phyloP scores from a whole-genome alignment of 176 grass and related monocot genomes.

The Triticum monococcum region DNA sequence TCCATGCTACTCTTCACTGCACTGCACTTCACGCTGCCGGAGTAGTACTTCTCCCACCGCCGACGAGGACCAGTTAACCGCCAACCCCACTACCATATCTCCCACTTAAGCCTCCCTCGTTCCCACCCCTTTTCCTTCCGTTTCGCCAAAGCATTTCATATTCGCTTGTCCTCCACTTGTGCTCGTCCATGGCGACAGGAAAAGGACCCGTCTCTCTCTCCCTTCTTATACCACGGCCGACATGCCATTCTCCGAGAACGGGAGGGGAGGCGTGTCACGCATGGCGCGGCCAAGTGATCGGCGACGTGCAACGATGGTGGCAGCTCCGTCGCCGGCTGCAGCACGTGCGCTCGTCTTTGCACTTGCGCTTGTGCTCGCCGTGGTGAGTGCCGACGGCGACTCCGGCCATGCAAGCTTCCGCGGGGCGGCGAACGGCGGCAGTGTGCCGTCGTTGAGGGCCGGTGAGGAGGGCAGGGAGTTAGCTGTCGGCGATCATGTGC shows the following conservation, averaged over 20 bases:
- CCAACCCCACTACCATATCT: conserved; percentile 46
- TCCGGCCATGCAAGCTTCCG: not conserved
- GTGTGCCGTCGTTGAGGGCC: not conserved
- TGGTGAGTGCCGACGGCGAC: not conserved
- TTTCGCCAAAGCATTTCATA: not conserved
- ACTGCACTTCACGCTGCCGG: not conserved
- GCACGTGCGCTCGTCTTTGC: not conserved
- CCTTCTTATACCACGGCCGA: conserved; percentile 13
- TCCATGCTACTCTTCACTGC: not conserved
- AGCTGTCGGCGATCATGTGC: not conserved
- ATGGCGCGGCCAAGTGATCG: too few relatives aligned
- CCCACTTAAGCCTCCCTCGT: conserved; percentile 25
- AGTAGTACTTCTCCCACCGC: conserved; percentile 25
- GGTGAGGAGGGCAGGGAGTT: not conserved
- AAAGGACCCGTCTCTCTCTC: not conserved
- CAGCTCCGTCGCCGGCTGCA: not conserved
- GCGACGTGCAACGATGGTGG: not conserved
- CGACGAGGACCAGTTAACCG: conserved; percentile 53
- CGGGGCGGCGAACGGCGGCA: too few relatives aligned
- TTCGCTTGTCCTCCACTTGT: conserved; percentile 24
- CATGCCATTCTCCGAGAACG: conserved; percentile 6
- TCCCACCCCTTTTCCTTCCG: conserved; percentile 38
- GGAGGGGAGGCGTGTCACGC: not conserved
- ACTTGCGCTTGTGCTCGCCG: not conserved
- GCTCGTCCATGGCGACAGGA: not conserved